Conservation (phyloP, 225 moss, liverwort and hornwort species). For the Straminergon stramineum region DNA sequence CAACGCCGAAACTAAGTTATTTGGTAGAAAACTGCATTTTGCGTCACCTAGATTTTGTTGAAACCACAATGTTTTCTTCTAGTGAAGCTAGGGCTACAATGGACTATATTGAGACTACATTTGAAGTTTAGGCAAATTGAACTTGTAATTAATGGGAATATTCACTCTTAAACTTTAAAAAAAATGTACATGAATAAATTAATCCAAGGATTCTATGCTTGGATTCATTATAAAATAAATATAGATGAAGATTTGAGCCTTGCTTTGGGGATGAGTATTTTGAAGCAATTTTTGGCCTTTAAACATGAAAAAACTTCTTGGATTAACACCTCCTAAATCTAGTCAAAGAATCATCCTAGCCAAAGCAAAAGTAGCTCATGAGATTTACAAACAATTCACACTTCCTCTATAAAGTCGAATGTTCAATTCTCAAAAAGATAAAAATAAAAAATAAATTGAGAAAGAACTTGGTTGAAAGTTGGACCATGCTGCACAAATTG, state of each 20-base stretch:
- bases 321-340: not conserved
- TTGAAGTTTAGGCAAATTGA: not conserved
- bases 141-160: not conserved
- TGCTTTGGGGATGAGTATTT: not conserved
- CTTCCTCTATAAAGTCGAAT: not conserved
- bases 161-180: fast-evolving
- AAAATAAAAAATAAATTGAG: no score
- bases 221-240: no score
- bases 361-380: not conserved
- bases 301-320: not conserved
- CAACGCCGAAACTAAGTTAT: no score
- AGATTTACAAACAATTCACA: not conserved
- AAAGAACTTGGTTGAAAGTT: not conserved
- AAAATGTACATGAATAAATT: not conserved
- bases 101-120: not conserved
- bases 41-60: no score
- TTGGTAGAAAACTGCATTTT: no score
- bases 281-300: not conserved
- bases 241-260: not conserved
- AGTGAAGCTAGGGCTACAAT: not conserved
- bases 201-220: not conserved
- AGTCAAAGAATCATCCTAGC: not conserved
- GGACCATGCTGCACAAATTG: not conserved
- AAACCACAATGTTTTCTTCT: no score
- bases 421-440: not conserved